Evolutionary conservation across 179 eudicot species (phyloP).

Genomic region (Heliamphora pulchella): DNA sequence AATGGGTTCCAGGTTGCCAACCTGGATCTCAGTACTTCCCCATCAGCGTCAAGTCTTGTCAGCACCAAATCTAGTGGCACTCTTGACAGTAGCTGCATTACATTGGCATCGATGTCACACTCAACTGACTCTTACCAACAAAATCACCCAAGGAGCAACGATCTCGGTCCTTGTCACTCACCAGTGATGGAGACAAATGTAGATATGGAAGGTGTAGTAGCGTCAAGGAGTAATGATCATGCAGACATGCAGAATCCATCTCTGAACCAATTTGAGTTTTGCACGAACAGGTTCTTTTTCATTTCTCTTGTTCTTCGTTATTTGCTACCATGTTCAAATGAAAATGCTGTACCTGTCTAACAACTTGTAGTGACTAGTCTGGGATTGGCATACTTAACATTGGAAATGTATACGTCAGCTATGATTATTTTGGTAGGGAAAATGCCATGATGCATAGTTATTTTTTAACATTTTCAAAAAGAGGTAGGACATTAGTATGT

Average conservation of each 20-base stretch:
- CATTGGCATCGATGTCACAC: conserved; percentile 60
- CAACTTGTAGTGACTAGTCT: background rate
- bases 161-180: conserved; percentile 55
- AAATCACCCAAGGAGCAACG: conserved; percentile 24
- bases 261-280: conserved; percentile 34
- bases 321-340: background rate
- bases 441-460: conserved; percentile 8
- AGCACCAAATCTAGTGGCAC: conserved; percentile 65
- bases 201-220: conserved; percentile 38
- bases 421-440: background rate
- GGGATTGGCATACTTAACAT: background rate
- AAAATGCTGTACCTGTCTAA: conserved; percentile 9
- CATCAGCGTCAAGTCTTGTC: conserved; percentile 49
- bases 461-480: background rate
- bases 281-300: conserved; percentile 55
- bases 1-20: conserved; percentile 33
- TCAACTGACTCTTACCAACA: conserved; percentile 43
- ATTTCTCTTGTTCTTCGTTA: conserved; percentile 13
- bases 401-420: background rate
- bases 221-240: conserved; percentile 34
- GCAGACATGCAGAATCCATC: conserved; percentile 38
- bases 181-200: conserved; percentile 43
- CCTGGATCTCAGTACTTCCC: conserved; percentile 36
- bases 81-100: conserved; percentile 50
- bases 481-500: background rate